Evolutionary conservation across 2,329 filamentous ascomycete species (phyloP).

Genomic region (Trichoderma gracile): DNA sequence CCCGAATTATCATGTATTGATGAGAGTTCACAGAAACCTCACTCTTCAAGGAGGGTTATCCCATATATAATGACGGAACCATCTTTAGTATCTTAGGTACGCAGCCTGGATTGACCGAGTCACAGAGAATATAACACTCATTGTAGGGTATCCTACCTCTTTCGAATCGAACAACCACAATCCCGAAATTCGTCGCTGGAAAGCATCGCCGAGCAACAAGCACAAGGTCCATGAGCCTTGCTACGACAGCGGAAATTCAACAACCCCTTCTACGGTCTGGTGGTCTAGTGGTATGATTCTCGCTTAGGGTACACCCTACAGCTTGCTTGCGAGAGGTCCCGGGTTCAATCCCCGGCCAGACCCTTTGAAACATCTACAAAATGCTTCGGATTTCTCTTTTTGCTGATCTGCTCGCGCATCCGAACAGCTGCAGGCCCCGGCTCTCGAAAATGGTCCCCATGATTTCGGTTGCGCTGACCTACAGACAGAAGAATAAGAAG

Average conservation of each 20-base stretch:
- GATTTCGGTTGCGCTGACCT: slow-evolving; percentile 69
- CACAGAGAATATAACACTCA: too few relatives aligned
- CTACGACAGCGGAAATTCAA: neutral
- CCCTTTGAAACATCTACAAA: slow-evolving; percentile 30
- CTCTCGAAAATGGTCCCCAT: slow-evolving; percentile 64
- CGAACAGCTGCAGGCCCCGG: slow-evolving; percentile 63
- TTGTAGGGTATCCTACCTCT: neutral
- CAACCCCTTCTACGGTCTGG: slow-evolving; percentile 22
- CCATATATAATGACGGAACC: too few relatives aligned
- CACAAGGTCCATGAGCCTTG: neutral
- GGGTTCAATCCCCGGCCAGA: slow-evolving; percentile 51
- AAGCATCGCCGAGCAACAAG: neutral
- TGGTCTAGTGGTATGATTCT: slow-evolving; percentile 27
- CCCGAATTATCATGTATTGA: too few relatives aligned
- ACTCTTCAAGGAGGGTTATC: too few relatives aligned
- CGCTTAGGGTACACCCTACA: slow-evolving; percentile 24
- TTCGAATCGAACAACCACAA: neutral
- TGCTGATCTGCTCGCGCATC: too few relatives aligned
- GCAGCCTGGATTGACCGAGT: too few relatives aligned
- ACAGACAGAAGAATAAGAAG: neutral
- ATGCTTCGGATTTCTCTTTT: neutral
- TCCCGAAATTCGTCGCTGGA: neutral
- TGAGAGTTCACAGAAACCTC: too few relatives aligned
- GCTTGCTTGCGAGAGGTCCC: slow-evolving; percentile 46
- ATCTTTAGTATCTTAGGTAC: too few relatives aligned